Base-by-base conservation (phyloP, 2,329 filamentous ascomycete species). In the Xylariaceae sp. region DNA sequence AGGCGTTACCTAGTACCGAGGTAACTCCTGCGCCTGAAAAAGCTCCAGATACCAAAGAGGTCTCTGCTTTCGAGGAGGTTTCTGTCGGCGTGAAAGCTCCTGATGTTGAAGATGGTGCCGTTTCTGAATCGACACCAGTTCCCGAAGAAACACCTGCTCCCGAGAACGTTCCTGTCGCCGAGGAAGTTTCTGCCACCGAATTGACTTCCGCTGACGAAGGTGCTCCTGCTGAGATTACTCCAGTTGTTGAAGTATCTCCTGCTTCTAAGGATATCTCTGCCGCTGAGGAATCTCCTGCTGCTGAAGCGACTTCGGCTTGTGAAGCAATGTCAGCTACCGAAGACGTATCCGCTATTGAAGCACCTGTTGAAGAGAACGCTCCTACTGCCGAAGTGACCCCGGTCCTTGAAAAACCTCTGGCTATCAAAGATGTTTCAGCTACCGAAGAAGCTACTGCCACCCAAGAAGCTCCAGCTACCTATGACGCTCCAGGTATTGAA, bases 341-440 rank as follows among this genome's bases (percentile, higher is more conserved):
- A n/a, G n/a, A n/a, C n/a, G n/a, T n/a, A n/a, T n/a, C n/a, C n/a
- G n/a, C n/a, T n/a, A n/a, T n/a, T n/a, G n/a, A n/a, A n/a, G n/a
- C n/a, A n/a, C n/a, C n/a, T n/a, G n/a, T n/a, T n/a, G n/a, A n/a
- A n/a, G n/a, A n/a, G n/a, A n/a, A 51, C 41, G 48, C 37, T 49
- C 22, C 36, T 44, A 8, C 3, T 21, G 46, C 47, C 39, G 56
- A 47, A 10, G 12, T 15, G n/a, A n/a, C n/a, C n/a, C n/a, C n/a
- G n/a, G 29, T 8, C 16, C 49, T 47, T 16, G 21, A 26, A 34
- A 49, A 52, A 19, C 1, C 47, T 47, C 22, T 41, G 18, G 42
- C 32, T 13, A n/a, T 47, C 47, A 47, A 55, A 22, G 16, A 45
- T 5, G 45, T n/a, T n/a, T n/a, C n/a, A n/a, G n/a, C n/a, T n/a